phyloP scores from a whole-genome alignment of 495 filamentous ascomycete genomes.

The Massariosphaeria phaeospora region DNA sequence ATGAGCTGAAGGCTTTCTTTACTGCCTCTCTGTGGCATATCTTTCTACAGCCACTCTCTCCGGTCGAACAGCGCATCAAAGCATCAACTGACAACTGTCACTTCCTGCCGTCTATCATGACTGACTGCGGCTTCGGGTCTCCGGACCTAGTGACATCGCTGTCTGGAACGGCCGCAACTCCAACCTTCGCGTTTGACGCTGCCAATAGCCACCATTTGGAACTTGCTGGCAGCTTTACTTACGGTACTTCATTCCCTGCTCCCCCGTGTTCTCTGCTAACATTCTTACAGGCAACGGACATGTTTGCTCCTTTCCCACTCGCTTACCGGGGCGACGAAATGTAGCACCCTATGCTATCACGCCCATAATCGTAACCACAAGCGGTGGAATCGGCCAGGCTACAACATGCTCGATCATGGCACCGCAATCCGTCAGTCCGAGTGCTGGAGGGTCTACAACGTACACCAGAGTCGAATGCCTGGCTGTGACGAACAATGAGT shows the following conservation, averaged over 20 bases:
- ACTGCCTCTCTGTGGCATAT: too few relatives aligned
- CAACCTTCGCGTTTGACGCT: constrained; percentile 16
- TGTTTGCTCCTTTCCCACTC: constrained; percentile 21
- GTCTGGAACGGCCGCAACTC: not conserved
- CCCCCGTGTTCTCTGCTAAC: not conserved
- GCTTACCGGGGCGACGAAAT: not conserved
- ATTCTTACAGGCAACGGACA: constrained; percentile 2
- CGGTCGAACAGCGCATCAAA: too few relatives aligned
- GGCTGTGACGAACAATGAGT: constrained; percentile 7
- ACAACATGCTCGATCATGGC: constrained; percentile 13
- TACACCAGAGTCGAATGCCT: constrained; percentile 18
- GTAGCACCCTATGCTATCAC: constrained; percentile 18
- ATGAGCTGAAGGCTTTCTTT: too few relatives aligned
- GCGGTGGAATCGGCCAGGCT: constrained; percentile 1
- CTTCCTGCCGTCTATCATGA: constrained; percentile 1
- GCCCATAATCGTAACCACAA: constrained; percentile 18
- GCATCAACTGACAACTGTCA: too few relatives aligned
- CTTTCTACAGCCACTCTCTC: too few relatives aligned
- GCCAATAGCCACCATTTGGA: constrained; percentile 12
- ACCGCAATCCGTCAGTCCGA: constrained; percentile 19
- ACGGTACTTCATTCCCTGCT: not conserved
- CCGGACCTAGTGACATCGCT: constrained; percentile 10
- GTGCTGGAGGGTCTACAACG: constrained; percentile 1
- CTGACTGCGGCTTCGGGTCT: constrained; percentile 12
- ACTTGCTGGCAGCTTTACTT: constrained; percentile 8